Percentiles rank a stretch among this genome's conserved stretches.
Evolutionary conservation across 768 basidiomycete species (phyloP).

Genomic region (Boletus rex-veris): DNA sequence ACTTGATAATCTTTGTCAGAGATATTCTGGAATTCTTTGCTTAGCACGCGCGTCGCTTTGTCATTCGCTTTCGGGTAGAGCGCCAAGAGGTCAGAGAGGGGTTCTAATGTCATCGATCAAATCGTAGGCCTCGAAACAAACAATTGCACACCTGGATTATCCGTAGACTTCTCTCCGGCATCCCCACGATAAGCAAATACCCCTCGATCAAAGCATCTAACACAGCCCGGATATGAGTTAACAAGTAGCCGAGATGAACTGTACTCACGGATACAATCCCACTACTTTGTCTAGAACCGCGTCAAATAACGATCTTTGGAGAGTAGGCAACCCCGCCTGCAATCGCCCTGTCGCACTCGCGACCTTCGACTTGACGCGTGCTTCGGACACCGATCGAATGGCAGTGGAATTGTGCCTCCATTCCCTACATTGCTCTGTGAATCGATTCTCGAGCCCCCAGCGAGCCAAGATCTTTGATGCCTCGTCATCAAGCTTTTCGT

Average conservation of each 20-base stretch:
- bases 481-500: slow-evolving; percentile 21
- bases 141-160: slow-evolving; percentile 3
- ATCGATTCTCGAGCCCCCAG: slow-evolving; percentile 30
- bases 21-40: slow-evolving; percentile 6
- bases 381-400: background rate
- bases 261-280: slow-evolving; percentile 25
- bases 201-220: slow-evolving; percentile 17
- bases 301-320: slow-evolving; percentile 22
- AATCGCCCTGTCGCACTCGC: background rate
- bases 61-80: slow-evolving; percentile 17
- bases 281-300: slow-evolving; percentile 21
- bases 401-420: slow-evolving; percentile 21
- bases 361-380: background rate
- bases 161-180: background rate
- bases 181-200: slow-evolving; percentile 4
- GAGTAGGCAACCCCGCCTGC: background rate
- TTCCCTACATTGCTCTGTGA: slow-evolving; percentile 12
- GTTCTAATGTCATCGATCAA: slow-evolving; percentile 9
- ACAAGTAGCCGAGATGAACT: background rate
- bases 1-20: background rate
- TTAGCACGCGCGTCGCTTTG: background rate
- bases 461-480: slow-evolving; percentile 26
- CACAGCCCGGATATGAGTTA: background rate
- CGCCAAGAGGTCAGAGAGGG: slow-evolving; percentile 2
- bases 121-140: no score